Conservation (phyloP, 768 basidiomycete genomes). For the Tulasnella sp. region DNA sequence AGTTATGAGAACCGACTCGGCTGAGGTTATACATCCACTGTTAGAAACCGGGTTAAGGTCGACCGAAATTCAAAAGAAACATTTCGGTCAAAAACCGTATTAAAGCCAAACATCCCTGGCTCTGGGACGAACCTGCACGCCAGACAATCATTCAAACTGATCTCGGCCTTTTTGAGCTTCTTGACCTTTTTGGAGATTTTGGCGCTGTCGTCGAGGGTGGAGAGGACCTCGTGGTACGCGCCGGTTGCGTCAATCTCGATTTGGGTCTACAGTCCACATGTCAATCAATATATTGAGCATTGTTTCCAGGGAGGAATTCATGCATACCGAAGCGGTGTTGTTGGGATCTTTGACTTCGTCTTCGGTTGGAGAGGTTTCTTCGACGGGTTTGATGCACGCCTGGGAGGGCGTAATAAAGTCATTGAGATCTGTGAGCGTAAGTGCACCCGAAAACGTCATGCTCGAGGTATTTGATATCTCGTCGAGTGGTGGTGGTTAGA, state of each 20-base stretch:
- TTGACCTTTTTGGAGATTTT: slow-evolving; percentile 12
- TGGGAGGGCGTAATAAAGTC: slow-evolving; percentile 96
- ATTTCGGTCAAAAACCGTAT: background rate
- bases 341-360: slow-evolving; percentile 27
- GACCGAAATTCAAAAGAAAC: background rate
- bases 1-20: slow-evolving; percentile 92
- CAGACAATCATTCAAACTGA: slow-evolving; percentile 93
- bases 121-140: slow-evolving; percentile 71
- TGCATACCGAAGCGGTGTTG: slow-evolving; percentile 35
- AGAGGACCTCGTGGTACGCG: slow-evolving; percentile 70
- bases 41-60: slow-evolving; percentile 1
- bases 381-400: slow-evolving; percentile 93
- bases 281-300: slow-evolving; percentile 4
- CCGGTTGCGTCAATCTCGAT: slow-evolving; percentile 79
- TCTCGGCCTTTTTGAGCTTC: slow-evolving; percentile 86
- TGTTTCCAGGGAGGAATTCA: background rate
- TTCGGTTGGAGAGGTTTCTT: slow-evolving; percentile 36
- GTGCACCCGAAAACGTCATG: slow-evolving; percentile 82
- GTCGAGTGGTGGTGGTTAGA: too few relatives aligned
- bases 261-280: slow-evolving; percentile 50
- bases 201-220: slow-evolving; percentile 8
- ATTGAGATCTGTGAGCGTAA: slow-evolving; percentile 86
- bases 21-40: slow-evolving; percentile 97
- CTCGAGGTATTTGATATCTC: too few relatives aligned
- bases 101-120: slow-evolving; percentile 14